Evolutionary conservation across 163 green algal species (phyloP), one percentile per base, ranked within the genome.

Genomic region (Coccomyxa subellipsoidea): DNA sequence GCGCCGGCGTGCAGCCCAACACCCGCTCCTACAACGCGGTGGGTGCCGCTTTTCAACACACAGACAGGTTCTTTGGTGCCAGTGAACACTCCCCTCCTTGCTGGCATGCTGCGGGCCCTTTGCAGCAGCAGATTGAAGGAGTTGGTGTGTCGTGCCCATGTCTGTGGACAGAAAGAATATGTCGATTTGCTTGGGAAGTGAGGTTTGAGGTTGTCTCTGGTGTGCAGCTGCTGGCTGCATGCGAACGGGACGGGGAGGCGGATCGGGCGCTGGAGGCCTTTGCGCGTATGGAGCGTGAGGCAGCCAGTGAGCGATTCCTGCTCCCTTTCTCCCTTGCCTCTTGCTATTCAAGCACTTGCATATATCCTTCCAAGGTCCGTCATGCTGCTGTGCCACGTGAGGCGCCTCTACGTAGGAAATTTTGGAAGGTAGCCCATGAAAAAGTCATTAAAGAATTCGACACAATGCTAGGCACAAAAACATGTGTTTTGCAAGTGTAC

Each of bases 1-100:
- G 82, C 25, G 79, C 78, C 9, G 89, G 90, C 9, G 80, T 92
- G 37, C 47, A 78, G 54, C 92, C 93, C 38, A 94, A 92, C 84
- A 90, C 87, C 36, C 92, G 88, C 79, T 93, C 89, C 9, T 97
- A 92, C 87, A 95, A 94, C 70, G 88, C 90, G 2, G 66, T 73
- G 66, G 18, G 47, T 18, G 18, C 47, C 12, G 12, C 18, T 66
- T 66, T n/a, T n/a, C n/a, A n/a, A n/a, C n/a, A n/a, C n/a, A n/a
- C n/a, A n/a, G n/a, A n/a, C n/a, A n/a, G n/a, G n/a, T n/a, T n/a
- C n/a, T n/a, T n/a, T n/a, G n/a, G n/a, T n/a, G n/a, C n/a, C n/a
- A n/a, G n/a, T n/a, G n/a, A n/a, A n/a, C n/a, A n/a, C n/a, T n/a
- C n/a, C n/a, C n/a, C n/a, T n/a, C n/a, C n/a, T n/a, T n/a, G n/a